Evolutionary conservation across 306 rosid species (phyloP), one percentile per base, ranked within the genome.

Genomic region (Prunus fruticosa): DNA sequence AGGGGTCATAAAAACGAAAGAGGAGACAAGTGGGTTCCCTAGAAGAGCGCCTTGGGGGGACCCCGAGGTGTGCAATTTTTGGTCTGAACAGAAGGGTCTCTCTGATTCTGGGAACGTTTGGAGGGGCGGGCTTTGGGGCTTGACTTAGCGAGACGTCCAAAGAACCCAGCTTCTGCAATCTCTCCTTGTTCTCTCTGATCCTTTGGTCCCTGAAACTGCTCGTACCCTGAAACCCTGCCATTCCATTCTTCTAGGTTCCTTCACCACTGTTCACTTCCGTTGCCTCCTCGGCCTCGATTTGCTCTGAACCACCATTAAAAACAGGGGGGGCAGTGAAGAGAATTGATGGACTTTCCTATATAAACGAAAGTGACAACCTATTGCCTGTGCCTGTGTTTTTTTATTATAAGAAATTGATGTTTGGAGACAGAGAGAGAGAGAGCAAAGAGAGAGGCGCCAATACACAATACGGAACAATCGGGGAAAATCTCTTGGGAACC

Each of bases 161-260:
- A 63, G 90, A 69, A 2, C 96, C 96, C 5, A 89, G 83, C 67
- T 85, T 89, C 16, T 83, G 84, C 90, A 93, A 77, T 78, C 90
- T 87, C 83, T 90, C 93, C 53, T 53, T 71, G 84, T 93, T 93
- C 80, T 90, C 93, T 81, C 70, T 90, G 82, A 93, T 91, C 80
- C 91, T 82, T 20, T 75, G 91, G 62, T 84, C 86, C 81, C 97
- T 80, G 52, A n/a, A 83, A 70, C 47, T 79, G 85, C 81, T 93
- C 93, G 67, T 90, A 93, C 11, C 53, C 27, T 5, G 80, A 6
- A 62, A 20, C 8, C 27, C 73, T 2, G 69, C 3, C 41, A 9
- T 18, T 54, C 18, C 77, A 3, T 19, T 23, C 6, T n/a, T 16
- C 41, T 53, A 7, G 38, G 75, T 9, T 60, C 25, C 76, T 58